Percentiles rank a stretch among this genome's conserved stretches.
Conservation (phyloP, 2,329 filamentous ascomycete species). For the Calycina marina region DNA sequence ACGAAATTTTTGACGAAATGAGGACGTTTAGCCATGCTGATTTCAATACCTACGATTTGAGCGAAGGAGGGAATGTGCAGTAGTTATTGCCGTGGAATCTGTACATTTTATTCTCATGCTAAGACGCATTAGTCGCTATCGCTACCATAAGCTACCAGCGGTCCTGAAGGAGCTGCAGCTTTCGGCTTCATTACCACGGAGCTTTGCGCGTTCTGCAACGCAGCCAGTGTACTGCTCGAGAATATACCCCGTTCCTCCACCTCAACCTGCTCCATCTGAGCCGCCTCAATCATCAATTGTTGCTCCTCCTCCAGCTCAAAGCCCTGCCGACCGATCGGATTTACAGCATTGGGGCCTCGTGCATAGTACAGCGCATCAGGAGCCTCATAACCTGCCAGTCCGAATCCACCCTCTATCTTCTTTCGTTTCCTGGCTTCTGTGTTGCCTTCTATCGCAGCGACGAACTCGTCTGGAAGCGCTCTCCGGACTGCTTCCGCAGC, state of each 20-base stretch:
- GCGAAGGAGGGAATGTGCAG: no score
- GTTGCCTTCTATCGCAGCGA: constrained; percentile 89
- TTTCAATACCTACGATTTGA: no score
- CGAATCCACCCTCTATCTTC: constrained; percentile 80
- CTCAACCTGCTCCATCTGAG: constrained; percentile 26
- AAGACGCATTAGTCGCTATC: constrained; percentile 50
- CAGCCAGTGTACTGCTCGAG: constrained; percentile 67
- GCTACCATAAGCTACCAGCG: constrained; percentile 79
- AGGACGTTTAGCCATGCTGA: no score
- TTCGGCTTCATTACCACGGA: constrained; percentile 34
- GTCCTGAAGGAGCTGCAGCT: constrained; percentile 44
- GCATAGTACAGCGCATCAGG: constrained; percentile 92
- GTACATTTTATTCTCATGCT: no score
- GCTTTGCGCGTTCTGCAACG: constrained; percentile 47
- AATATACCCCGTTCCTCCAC: constrained; percentile 51
- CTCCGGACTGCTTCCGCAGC: constrained; percentile 84
- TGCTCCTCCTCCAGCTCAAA: constrained; percentile 51
- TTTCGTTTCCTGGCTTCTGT: constrained; percentile 76
- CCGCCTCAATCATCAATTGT: constrained; percentile 36
- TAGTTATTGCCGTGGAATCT: no score
- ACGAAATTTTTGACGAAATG: no score
- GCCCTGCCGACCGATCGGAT: constrained; percentile 40
- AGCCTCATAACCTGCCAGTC: constrained; percentile 63
- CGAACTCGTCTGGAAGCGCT: constrained; percentile 77
- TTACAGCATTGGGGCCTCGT: constrained; percentile 54